Base-by-base conservation (phyloP, 768 basidiomycete species). In the Suillus paluster region DNA sequence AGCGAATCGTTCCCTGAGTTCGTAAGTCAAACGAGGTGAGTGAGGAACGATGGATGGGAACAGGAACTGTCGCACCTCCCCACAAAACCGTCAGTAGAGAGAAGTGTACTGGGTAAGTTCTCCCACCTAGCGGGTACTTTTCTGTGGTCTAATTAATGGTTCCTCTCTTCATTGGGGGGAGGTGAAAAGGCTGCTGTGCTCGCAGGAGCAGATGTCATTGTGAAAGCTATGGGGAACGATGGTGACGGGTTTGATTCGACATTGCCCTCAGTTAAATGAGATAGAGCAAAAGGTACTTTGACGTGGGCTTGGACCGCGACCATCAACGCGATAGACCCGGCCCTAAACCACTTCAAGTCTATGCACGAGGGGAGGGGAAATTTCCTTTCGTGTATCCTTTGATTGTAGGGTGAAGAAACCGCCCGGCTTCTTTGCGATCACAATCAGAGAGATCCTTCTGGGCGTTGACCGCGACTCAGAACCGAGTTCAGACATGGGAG, bases 1-100 rank as follows among this genome's bases (percentile, higher is more conserved):
- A 25, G 76, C 70, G 38, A 83, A 81, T 46, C 86, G 83, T 38
- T 77, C 76, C 17, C 78, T 77, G 55, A 81, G 80, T 63, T 84
- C 85, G 84, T 87, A 34, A 19, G 27, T n/a, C 5, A n/a, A n/a
- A n/a, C n/a, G n/a, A n/a, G n/a, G n/a, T n/a, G n/a, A n/a, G 57
- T 41, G 19, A 49, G 25, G 14, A 12, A 30, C 23, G 17, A 17
- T n/a, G 34, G 2, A 25, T 10, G 1, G 23, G 36, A 9, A n/a
- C n/a, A n/a, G n/a, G n/a, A n/a, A n/a, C n/a, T 9, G 17, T 21
- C 34, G 60, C 52, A 74, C 72, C 11, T 48, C 61, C n/a, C n/a
- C n/a, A n/a, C n/a, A n/a, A n/a, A n/a, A 15, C 72, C 72, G 21
- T 38, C 8, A 33, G 42, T 23, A 58, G 42, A 58, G 30, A 45